These are phyloP conservation scores for Rhynchospora breviuscula DNA, from an alignment of 176 grass and related monocot species.

Conservation along the genomic window DNA sequence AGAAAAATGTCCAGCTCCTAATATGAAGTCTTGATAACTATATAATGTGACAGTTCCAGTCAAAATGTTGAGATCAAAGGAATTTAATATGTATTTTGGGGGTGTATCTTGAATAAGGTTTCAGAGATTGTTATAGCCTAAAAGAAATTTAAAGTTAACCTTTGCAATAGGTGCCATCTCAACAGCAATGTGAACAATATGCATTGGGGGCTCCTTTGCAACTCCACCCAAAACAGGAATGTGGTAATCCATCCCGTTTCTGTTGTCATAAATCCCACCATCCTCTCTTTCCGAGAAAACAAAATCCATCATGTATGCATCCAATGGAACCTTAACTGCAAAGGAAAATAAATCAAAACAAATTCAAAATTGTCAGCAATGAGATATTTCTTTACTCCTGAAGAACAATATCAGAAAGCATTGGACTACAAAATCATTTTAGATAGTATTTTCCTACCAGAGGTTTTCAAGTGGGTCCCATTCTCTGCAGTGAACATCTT, in stretches of 20 bases:
- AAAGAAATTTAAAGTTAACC: conserved; percentile 29
- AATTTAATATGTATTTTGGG: neutral
- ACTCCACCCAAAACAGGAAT: conserved; percentile 64
- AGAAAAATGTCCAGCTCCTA: conserved; percentile 9
- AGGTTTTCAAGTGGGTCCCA: conserved; percentile 62
- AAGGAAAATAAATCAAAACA: conserved; percentile 18
- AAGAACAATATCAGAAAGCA: neutral
- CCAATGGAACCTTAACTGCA: conserved; percentile 76
- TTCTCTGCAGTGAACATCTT: conserved; percentile 66
- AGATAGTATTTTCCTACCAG: conserved; percentile 39
- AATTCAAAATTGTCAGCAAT: neutral
- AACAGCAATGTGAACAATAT: conserved; percentile 92
- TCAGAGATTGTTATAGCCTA: neutral
- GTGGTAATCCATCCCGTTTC: conserved; percentile 81
- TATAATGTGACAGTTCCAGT: neutral
- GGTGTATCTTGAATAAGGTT: neutral
- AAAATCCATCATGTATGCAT: conserved; percentile 99
- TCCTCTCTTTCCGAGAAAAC: conserved; percentile 95
- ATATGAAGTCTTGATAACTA: neutral
- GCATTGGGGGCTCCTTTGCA: conserved; percentile 75
- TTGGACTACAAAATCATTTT: neutral
- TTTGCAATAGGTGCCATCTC: conserved; percentile 99
- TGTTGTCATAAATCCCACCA: conserved; percentile 90
- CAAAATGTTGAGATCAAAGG: neutral
- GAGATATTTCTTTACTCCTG: neutral